phyloP scores from a whole-genome alignment of 257 asterid species.

The Ocimum tenuiflorum region DNA sequence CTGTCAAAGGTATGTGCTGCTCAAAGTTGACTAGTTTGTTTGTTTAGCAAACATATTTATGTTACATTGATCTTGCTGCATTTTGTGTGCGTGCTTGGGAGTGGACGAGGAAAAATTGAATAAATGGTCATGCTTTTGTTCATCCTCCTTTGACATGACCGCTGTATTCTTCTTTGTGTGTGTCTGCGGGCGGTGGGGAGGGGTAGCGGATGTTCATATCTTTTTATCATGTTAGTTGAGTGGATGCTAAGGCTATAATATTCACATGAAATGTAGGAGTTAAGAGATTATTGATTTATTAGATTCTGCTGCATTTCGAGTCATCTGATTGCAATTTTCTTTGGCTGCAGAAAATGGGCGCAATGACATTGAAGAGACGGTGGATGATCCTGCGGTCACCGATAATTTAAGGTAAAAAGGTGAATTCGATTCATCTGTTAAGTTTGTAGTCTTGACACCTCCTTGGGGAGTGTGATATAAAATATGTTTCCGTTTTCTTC shows the following conservation, averaged over 20 bases:
- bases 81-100: too few species aligned
- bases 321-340: not conserved
- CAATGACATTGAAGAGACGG: conserved; percentile 30
- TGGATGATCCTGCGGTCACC: conserved; percentile 19
- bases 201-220: too few species aligned
- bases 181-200: too few species aligned
- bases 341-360: conserved; percentile 46
- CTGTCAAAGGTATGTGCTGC: not conserved
- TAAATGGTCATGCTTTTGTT: too few species aligned
- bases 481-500: not conserved
- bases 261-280: too few species aligned
- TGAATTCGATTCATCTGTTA: conserved; percentile 38
- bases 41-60: not conserved
- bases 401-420: conserved; percentile 65
- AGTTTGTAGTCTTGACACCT: not conserved
- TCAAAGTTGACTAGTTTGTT: too few species aligned
- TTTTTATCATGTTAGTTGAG: too few species aligned
- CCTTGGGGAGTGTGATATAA: not conserved
- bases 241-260: too few species aligned
- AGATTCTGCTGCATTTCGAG: not conserved
- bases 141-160: too few species aligned
- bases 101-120: too few species aligned
- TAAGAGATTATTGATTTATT: not conserved
- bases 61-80: too few species aligned
- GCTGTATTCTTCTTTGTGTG: too few species aligned